Evolutionary conservation across 2,329 filamentous ascomycete species (phyloP).

Genomic region (Clonostachys rhizophaga): DNA sequence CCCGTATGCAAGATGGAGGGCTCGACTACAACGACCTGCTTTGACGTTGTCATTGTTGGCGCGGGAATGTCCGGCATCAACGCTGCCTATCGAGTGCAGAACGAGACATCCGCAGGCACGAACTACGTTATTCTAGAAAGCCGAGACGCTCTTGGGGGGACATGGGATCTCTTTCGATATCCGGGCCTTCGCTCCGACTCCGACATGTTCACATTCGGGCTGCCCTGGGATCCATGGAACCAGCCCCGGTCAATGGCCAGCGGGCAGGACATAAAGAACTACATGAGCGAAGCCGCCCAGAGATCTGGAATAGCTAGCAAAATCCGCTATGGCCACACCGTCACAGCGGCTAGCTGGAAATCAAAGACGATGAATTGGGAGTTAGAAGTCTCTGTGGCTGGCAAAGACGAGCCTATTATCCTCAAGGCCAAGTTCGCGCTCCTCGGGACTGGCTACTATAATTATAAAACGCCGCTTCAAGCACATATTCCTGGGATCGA

Average conservation of each 20-base stretch:
- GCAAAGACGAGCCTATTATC: slow-evolving; percentile 4
- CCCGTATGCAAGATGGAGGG: no score
- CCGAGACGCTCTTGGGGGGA: slow-evolving; percentile 64
- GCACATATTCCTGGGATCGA: slow-evolving; percentile 62
- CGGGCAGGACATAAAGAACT: slow-evolving; percentile 45
- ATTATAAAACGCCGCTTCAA: slow-evolving; percentile 60
- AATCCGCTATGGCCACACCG: slow-evolving; percentile 45
- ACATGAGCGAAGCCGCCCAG: slow-evolving; percentile 46
- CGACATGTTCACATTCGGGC: slow-evolving; percentile 56
- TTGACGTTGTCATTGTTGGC: slow-evolving; percentile 62
- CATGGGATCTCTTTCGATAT: slow-evolving; percentile 76
- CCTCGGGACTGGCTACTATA: slow-evolving; percentile 64
- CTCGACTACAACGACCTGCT: not conserved
- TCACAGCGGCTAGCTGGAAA: slow-evolving; percentile 18
- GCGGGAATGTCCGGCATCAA: slow-evolving; percentile 74
- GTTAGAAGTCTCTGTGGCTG: slow-evolving; percentile 8
- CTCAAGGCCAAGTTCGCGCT: slow-evolving; percentile 51
- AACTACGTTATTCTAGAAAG: slow-evolving; percentile 65
- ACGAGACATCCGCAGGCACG: slow-evolving; percentile 42
- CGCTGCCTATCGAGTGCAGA: slow-evolving; percentile 62
- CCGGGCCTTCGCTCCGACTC: slow-evolving; percentile 69
- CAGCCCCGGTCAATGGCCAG: slow-evolving; percentile 42
- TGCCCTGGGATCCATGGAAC: slow-evolving; percentile 70
- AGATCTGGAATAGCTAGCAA: slow-evolving; percentile 46
- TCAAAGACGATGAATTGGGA: slow-evolving; percentile 23